phyloP scores from a whole-genome alignment of 2,329 filamentous ascomycete species.

The Sporothrix pseudoabietina region DNA sequence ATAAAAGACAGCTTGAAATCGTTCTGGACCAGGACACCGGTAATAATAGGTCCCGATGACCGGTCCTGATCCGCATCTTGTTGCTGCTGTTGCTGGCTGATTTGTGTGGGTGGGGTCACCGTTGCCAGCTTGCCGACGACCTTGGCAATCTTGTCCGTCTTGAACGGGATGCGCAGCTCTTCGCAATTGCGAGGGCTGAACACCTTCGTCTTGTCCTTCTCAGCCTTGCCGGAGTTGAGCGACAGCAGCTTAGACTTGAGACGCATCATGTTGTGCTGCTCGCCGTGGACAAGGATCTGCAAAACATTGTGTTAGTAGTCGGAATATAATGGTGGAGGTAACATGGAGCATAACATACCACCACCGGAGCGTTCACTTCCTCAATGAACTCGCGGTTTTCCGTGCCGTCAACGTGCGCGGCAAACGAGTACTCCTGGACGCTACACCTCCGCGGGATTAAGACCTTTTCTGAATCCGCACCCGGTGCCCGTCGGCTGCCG shows the following conservation, averaged over 20 bases:
- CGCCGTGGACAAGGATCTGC: conserved; percentile 92
- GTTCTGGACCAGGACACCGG: conserved; percentile 92
- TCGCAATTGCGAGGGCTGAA: conserved; percentile 94
- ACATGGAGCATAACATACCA: conserved; percentile 62
- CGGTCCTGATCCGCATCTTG: conserved; percentile 26
- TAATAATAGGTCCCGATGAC: conserved; percentile 61
- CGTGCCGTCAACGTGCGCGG: conserved; percentile 91
- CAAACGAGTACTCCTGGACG: conserved; percentile 92
- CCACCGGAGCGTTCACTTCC: conserved; percentile 85
- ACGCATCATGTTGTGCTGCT: conserved; percentile 97
- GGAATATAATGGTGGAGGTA: background rate
- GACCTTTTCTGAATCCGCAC: conserved; percentile 76
- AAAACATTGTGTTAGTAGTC: conserved; percentile 30
- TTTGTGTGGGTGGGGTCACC: conserved; percentile 65
- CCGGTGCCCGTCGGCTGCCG: conserved; percentile 63
- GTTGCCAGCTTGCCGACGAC: conserved; percentile 92
- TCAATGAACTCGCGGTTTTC: conserved; percentile 98
- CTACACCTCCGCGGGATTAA: conserved; percentile 92
- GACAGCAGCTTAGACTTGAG: conserved; percentile 92
- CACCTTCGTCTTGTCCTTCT: conserved; percentile 84
- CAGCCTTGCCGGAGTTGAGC: conserved; percentile 78
- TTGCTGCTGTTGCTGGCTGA: conserved; percentile 30
- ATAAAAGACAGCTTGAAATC: conserved; percentile 97
- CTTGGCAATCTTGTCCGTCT: conserved; percentile 91
- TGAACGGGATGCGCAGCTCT: conserved; percentile 92